phyloP scores from a whole-genome alignment of 148 eudicot genomes.

The Pharnaceum exiguum region DNA sequence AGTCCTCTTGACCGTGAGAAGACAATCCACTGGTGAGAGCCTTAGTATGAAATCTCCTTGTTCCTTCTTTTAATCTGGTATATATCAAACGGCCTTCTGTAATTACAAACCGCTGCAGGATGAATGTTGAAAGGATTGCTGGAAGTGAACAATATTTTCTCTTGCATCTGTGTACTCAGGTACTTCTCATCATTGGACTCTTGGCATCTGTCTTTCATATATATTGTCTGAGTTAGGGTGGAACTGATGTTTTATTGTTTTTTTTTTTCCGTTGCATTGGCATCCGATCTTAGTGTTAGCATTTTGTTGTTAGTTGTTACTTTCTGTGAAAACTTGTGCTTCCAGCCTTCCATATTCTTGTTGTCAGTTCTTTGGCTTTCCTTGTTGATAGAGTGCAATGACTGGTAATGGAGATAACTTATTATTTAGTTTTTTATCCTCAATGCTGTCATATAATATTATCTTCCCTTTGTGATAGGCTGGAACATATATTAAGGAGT shows the following conservation, averaged over 20 bases:
- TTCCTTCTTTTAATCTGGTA: neutral
- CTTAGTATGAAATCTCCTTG: neutral
- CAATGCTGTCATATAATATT: neutral
- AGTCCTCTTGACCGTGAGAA: slow-evolving; percentile 92
- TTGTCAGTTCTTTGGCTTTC: no score
- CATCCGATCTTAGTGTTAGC: no score
- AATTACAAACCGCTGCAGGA: slow-evolving; percentile 39
- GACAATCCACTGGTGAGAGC: slow-evolving; percentile 75
- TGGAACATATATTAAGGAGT: slow-evolving; percentile 96
- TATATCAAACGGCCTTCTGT: neutral
- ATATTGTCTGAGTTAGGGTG: no score
- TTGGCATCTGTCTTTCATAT: neutral
- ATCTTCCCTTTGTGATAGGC: slow-evolving; percentile 43
- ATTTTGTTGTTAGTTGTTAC: no score
- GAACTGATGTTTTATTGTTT: no score
- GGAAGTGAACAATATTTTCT: slow-evolving; percentile 79
- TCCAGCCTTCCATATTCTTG: no score
- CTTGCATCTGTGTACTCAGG: slow-evolving; percentile 96
- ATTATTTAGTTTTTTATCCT: neutral
- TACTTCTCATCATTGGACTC: slow-evolving; percentile 13
- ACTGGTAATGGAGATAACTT: no score
- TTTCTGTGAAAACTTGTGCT: no score
- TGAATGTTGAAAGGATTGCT: slow-evolving; percentile 77
- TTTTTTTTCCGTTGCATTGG: no score
- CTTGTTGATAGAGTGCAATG: no score